These are phyloP conservation scores for Phytophthora megakarya DNA, from an alignment of 352 stramenopile genomes.

Conservation along the genomic window DNA sequence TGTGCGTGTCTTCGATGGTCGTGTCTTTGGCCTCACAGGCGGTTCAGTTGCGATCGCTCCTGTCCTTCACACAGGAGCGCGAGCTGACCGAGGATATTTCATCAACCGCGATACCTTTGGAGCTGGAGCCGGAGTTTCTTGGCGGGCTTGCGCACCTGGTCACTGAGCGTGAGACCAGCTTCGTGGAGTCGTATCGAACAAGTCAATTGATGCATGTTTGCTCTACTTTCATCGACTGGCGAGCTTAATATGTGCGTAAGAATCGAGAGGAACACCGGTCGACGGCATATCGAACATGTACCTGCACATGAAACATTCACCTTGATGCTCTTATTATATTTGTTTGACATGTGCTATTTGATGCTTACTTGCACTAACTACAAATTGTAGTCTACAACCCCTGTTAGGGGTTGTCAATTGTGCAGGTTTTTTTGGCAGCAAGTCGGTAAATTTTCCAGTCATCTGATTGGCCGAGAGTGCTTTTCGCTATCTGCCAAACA, in stretches of 20 bases:
- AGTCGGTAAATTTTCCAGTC: no score
- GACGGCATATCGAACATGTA: conserved; percentile 12
- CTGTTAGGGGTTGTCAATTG: no score
- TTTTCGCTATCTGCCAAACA: no score
- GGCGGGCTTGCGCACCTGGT: conserved; percentile 42
- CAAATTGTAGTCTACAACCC: no score
- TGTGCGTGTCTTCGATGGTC: conserved; percentile 68
- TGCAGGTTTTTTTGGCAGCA: no score
- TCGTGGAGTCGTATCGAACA: conserved; percentile 62
- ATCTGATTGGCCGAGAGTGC: no score
- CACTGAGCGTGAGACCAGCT: conserved; percentile 50
- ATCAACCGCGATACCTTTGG: conserved; percentile 35
- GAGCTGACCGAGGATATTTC: conserved; percentile 32
- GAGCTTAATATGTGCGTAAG: conserved; percentile 33
- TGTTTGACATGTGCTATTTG: conserved; percentile 7
- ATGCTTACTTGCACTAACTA: neutral
- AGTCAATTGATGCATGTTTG: conserved; percentile 61
- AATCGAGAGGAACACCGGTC: conserved; percentile 13
- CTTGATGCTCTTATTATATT: conserved; percentile 17
- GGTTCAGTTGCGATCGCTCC: conserved; percentile 53
- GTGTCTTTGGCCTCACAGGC: conserved; percentile 60
- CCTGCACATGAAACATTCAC: conserved; percentile 21
- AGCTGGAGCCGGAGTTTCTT: conserved; percentile 60
- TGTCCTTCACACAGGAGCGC: conserved; percentile 56
- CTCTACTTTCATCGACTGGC: conserved; percentile 68